Evolutionary conservation across 2,329 filamentous ascomycete genomes (phyloP).

Genomic region (Sphaerulina musiva): DNA sequence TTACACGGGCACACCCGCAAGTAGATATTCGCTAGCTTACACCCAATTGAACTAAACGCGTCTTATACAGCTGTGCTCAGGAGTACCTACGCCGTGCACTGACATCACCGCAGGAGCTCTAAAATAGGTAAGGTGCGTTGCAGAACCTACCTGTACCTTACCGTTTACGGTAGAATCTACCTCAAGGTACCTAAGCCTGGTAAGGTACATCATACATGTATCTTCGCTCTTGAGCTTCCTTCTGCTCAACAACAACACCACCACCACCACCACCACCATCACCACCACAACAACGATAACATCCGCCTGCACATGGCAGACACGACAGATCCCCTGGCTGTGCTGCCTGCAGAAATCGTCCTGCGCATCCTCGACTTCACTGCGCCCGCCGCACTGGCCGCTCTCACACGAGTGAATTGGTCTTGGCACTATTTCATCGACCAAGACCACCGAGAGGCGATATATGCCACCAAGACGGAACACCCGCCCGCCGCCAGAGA

Average conservation of each 20-base stretch:
- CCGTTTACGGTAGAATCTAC: too few relatives aligned
- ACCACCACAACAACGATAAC: background rate
- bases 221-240: too few relatives aligned
- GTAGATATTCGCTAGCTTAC: too few relatives aligned
- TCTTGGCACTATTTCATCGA: constrained; percentile 42
- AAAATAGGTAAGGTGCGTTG: too few relatives aligned
- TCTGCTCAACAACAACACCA: background rate
- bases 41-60: background rate
- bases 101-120: background rate
- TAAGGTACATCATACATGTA: too few relatives aligned
- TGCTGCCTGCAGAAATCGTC: constrained; percentile 38
- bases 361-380: constrained; percentile 39
- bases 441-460: constrained; percentile 38
- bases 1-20: too few relatives aligned
- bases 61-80: background rate
- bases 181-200: too few relatives aligned
- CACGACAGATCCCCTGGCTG: constrained; percentile 22
- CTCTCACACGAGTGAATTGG: constrained; percentile 33
- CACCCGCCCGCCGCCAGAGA: constrained; percentile 29
- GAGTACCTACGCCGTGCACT: background rate
- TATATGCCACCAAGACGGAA: constrained; percentile 36
- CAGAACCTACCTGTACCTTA: too few relatives aligned
- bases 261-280: background rate
- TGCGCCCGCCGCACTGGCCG: constrained; percentile 33
- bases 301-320: background rate